Percentiles rank a stretch among this genome's conserved stretches.
phyloP scores from a whole-genome alignment of 352 stramenopile genomes.

The Pythium monospermum region DNA sequence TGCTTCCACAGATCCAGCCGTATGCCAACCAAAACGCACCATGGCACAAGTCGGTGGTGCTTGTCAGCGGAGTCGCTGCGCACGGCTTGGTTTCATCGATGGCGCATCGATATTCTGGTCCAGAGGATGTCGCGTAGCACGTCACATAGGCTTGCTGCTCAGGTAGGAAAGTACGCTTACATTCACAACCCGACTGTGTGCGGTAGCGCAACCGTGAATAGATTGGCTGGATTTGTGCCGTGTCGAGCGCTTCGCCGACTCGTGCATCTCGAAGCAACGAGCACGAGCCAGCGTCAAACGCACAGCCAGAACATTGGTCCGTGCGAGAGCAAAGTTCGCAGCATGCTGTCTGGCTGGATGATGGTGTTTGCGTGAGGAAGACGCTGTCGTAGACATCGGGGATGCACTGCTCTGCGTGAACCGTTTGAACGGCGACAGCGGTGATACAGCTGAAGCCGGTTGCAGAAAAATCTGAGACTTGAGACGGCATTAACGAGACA shows the following conservation, averaged over 20 bases:
- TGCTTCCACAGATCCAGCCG: no score
- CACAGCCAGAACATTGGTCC: slow-evolving; percentile 14
- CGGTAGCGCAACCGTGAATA: slow-evolving; percentile 6
- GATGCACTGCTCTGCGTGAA: not conserved
- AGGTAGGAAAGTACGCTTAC: slow-evolving; percentile 7
- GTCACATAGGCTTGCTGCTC: not conserved
- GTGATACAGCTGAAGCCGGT: slow-evolving; percentile 17
- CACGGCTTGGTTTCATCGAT: slow-evolving; percentile 7
- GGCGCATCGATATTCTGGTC: slow-evolving; percentile 9
- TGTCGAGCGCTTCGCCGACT: not conserved
- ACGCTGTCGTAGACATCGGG: slow-evolving; percentile 2
- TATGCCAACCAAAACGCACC: slow-evolving; percentile 4
- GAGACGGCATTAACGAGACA: not conserved
- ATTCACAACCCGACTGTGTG: slow-evolving; percentile 14
- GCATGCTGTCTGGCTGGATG: slow-evolving; percentile 5
- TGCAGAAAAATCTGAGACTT: not conserved
- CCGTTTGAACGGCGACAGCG: slow-evolving; percentile 5
- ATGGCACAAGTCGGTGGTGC: slow-evolving; percentile 13
- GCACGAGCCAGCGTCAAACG: slow-evolving; percentile 6
- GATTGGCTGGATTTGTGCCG: not conserved
- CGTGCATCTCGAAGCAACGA: slow-evolving; percentile 11
- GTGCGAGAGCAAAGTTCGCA: slow-evolving; percentile 11
- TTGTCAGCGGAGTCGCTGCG: no score
- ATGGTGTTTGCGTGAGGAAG: not conserved
- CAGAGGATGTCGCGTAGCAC: slow-evolving; percentile 5